Evolutionary conservation across 768 basidiomycete species (phyloP).

Genomic region (Hericium coralloides): DNA sequence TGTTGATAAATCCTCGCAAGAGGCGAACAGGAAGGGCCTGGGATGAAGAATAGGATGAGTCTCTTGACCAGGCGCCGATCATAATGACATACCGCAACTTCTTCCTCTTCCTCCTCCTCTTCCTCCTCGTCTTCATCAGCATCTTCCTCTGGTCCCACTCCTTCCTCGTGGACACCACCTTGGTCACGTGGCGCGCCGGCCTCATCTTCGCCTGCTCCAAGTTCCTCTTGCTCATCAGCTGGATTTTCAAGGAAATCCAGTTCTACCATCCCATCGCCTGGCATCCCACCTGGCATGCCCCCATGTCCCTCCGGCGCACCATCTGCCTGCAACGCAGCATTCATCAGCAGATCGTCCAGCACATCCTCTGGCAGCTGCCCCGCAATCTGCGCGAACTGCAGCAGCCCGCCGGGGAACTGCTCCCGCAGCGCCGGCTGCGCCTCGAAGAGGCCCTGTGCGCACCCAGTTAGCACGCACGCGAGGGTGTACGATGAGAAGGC

Average conservation of each 20-base stretch:
- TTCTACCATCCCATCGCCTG: conserved; percentile 14
- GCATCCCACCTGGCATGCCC: conserved; percentile 10
- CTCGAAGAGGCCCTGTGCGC: conserved; percentile 42
- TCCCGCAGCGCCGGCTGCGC: conserved; percentile 45
- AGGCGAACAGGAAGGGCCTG: background rate
- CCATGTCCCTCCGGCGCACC: conserved; percentile 2
- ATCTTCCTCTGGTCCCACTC: conserved; percentile 4
- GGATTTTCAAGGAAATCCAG: conserved; percentile 5
- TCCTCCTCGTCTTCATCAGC: conserved; percentile 7
- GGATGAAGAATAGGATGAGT: background rate
- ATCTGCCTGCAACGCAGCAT: conserved; percentile 9
- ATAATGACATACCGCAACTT: background rate
- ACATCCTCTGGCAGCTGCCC: conserved; percentile 13
- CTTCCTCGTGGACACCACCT: background rate
- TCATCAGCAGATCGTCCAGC: conserved; percentile 9
- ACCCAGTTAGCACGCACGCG: background rate
- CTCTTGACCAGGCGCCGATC: background rate
- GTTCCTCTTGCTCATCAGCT: background rate
- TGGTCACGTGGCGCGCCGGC: background rate
- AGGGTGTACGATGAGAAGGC: background rate
- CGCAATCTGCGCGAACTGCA: conserved; percentile 30
- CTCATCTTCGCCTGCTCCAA: background rate
- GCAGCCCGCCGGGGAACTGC: conserved; percentile 57
- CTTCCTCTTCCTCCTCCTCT: conserved; percentile 3
- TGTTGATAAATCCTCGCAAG: background rate